Conservation (phyloP, 2,329 filamentous ascomycete genomes). For the Colletotrichum horii region DNA sequence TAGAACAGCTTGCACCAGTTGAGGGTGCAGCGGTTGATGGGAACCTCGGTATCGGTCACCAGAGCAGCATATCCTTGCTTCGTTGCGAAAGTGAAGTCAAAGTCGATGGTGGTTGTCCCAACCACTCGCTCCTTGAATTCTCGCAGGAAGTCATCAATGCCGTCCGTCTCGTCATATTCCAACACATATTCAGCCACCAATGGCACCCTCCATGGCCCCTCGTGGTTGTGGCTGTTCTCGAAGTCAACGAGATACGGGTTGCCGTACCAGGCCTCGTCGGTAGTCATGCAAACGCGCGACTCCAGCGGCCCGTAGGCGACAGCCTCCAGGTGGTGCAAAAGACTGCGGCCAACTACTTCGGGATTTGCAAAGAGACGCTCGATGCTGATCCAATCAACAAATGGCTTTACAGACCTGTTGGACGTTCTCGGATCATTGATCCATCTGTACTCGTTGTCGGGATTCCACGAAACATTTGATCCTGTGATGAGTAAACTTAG, state of each 20-base stretch:
- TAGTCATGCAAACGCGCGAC: neutral
- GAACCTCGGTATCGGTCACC: neutral
- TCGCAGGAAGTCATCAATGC: neutral
- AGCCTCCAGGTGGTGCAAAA: neutral
- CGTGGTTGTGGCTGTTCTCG: neutral
- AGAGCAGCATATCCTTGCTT: neutral
- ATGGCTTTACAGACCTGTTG: neutral
- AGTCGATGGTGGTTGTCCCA: neutral
- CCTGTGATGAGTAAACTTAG: neutral
- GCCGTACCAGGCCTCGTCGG: neutral
- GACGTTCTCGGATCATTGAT: neutral
- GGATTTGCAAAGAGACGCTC: neutral
- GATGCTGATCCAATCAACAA: neutral
- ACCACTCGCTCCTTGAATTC: neutral
- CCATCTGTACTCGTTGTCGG: neutral
- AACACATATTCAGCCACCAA: neutral
- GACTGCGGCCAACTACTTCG: neutral
- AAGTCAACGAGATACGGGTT: slow-evolving; percentile 1
- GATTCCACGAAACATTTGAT: neutral
- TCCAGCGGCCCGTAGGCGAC: neutral
- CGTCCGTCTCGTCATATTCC: neutral
- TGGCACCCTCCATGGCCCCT: neutral
- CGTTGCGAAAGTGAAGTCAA: neutral
- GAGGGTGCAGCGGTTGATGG: neutral
- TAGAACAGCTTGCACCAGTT: neutral